Conservation (phyloP, 2,329 filamentous ascomycete genomes). For the Colletotrichum noveboracense region DNA sequence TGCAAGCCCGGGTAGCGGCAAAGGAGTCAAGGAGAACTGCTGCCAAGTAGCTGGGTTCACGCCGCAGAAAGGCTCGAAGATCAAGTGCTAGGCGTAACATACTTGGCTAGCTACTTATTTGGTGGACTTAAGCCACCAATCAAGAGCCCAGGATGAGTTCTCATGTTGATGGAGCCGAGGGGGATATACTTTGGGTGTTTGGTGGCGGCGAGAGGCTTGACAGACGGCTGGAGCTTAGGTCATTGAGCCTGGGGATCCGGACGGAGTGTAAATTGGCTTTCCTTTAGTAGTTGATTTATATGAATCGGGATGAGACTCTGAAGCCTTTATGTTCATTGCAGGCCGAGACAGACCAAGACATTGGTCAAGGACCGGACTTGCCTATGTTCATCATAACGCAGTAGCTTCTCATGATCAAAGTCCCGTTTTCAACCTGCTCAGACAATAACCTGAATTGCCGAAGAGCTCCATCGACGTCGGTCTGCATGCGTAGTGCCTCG, state of each 20-base stretch:
- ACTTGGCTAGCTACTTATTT: fast-evolving
- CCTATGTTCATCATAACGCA: fast-evolving
- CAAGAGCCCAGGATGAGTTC: too few relatives aligned
- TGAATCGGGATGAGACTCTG: too few relatives aligned
- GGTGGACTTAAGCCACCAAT: too few relatives aligned
- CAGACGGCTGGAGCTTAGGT: fast-evolving
- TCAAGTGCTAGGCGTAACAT: neutral
- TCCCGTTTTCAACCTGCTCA: neutral
- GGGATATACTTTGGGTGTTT: too few relatives aligned
- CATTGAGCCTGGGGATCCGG: too few relatives aligned
- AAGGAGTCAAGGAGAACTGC: neutral
- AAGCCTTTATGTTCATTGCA: too few relatives aligned
- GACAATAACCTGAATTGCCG: neutral
- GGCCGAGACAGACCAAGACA: too few relatives aligned
- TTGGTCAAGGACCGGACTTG: too few relatives aligned
- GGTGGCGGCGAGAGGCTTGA: too few relatives aligned
- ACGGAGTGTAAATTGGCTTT: too few relatives aligned
- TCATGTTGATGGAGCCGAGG: too few relatives aligned
- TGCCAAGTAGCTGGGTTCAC: neutral
- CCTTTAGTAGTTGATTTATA: too few relatives aligned
- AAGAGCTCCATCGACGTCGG: neutral
- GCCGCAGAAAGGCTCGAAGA: neutral
- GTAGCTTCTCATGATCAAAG: neutral
- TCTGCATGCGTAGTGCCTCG: neutral
- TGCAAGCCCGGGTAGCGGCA: neutral